Conservation (phyloP, 2,329 filamentous ascomycete genomes). For the Sporothrix globosa region DNA sequence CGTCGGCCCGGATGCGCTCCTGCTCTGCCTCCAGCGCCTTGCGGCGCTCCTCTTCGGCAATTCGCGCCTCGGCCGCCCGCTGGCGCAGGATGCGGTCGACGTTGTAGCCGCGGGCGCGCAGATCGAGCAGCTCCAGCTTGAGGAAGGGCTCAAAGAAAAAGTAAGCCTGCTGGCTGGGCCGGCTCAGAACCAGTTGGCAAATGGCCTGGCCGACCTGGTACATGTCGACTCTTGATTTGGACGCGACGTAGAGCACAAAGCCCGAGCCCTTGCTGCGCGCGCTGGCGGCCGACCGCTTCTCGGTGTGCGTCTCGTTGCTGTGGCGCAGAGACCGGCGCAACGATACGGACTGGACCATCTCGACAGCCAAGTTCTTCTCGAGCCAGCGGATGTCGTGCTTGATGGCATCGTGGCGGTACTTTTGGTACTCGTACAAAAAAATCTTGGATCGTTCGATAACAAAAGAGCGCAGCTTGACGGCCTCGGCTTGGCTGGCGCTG, state of each 20-base stretch:
- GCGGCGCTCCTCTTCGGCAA: slow-evolving; percentile 81
- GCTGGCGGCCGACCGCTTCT: slow-evolving; percentile 75
- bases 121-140: slow-evolving; percentile 77
- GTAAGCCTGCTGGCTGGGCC: slow-evolving; percentile 85
- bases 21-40: slow-evolving; percentile 73
- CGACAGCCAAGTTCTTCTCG: slow-evolving; percentile 78
- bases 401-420: slow-evolving; percentile 75
- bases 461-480: slow-evolving; percentile 68
- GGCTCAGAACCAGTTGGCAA: slow-evolving; percentile 75
- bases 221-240: slow-evolving; percentile 67
- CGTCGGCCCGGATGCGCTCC: slow-evolving; percentile 33
- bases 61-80: slow-evolving; percentile 82
- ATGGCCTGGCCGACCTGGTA: slow-evolving; percentile 92
- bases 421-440: slow-evolving; percentile 76
- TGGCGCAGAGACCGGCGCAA: slow-evolving; percentile 76
- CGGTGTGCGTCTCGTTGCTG: slow-evolving; percentile 66
- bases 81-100: slow-evolving; percentile 90
- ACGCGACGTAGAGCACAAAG: slow-evolving; percentile 75
- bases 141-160: slow-evolving; percentile 90
- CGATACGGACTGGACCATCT: slow-evolving; percentile 76
- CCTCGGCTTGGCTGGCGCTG: slow-evolving; percentile 60
- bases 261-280: slow-evolving; percentile 49
- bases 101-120: slow-evolving; percentile 90
- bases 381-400: slow-evolving; percentile 89
- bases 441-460: slow-evolving; percentile 86